Conservation (phyloP, 2,329 filamentous ascomycete species). For the Sclerotinia minor region DNA sequence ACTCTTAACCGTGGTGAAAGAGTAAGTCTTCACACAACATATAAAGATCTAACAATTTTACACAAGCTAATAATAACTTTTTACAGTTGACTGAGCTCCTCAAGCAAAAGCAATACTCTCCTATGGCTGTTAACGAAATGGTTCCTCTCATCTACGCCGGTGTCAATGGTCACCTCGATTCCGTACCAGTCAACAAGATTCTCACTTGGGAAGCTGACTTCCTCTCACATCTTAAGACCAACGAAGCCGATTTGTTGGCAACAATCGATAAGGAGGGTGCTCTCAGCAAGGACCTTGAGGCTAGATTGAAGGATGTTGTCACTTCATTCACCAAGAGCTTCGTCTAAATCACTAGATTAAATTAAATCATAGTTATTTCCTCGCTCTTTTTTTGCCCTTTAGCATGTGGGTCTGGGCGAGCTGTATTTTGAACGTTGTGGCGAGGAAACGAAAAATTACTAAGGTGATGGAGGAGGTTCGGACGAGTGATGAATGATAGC, state of each 20-base stretch:
- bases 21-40: constrained; percentile 55
- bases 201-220: constrained; percentile 93
- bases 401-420: constrained; percentile 32
- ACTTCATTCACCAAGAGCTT: constrained; percentile 92
- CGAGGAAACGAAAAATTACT: constrained; percentile 9
- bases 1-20: constrained; percentile 97
- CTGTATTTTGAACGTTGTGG: constrained; percentile 33
- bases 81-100: constrained; percentile 84
- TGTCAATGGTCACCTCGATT: constrained; percentile 96
- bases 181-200: constrained; percentile 86
- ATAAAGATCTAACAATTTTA: constrained; percentile 32
- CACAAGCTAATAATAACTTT: constrained; percentile 31
- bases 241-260: constrained; percentile 79
- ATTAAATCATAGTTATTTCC: constrained; percentile 27
- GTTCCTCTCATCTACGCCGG: constrained; percentile 98
- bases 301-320: constrained; percentile 75
- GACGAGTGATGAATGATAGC: constrained; percentile 29
- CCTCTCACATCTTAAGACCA: constrained; percentile 86
- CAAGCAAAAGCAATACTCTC: constrained; percentile 99
- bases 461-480: constrained; percentile 1
- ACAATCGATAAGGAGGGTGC: constrained; percentile 95
- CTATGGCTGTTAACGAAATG: constrained; percentile 99
- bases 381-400: constrained; percentile 38
- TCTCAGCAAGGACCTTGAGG: constrained; percentile 91
- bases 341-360: constrained; percentile 44